Evolutionary conservation across 2,329 filamentous ascomycete genomes (phyloP), one percentile per base, ranked within the genome.

Genomic region (Calonectria hawksworthii): DNA sequence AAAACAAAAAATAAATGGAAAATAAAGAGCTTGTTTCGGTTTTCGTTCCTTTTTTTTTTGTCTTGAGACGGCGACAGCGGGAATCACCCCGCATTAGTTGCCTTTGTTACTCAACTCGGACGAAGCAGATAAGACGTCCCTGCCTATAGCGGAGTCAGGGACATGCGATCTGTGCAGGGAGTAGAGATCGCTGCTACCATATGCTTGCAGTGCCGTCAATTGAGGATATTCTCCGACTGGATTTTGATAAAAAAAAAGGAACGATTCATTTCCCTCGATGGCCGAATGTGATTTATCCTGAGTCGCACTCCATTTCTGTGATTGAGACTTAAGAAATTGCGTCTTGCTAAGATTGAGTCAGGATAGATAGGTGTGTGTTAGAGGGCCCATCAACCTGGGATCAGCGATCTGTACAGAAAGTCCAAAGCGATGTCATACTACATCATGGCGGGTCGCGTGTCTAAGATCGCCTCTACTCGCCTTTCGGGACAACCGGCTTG

Each of bases 101-200:
- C 30, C 32, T 9, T 30, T 63, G n/a, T 32, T 32, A 34, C 23
- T 69, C 64, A 51, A 50, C 51, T 69, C 26, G 4, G 66, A 9
- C 26, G 32, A 16, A 23, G 34, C n/a, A 59, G 51, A 44, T 69
- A 73, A 65, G 66, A 52, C n/a, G 59, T n/a, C 72, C 72, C 67
- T 70, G 72, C 28, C 72, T 70, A 74, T 74, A 70, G 51, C 34
- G 69, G 61, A 34, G 38, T 61, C 38, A 51, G 23, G 59, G 41
- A 41, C 66, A 23, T 38, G 28, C 28, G 66, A 69, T 73, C 66
- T 30, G 56, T 21, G 38, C 65, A 69, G 67, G 65, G 72, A 65
- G 50, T 21, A 41, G 38, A 59, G 34, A 54, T 54, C 41, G 34
- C 16, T 28, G 38, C 44, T 26, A 63, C 59, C 28, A 56, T 44